These are phyloP conservation scores for Monosporascus sp. DNA, from an alignment of 2,329 filamentous ascomycete species.

Conservation along the genomic window DNA sequence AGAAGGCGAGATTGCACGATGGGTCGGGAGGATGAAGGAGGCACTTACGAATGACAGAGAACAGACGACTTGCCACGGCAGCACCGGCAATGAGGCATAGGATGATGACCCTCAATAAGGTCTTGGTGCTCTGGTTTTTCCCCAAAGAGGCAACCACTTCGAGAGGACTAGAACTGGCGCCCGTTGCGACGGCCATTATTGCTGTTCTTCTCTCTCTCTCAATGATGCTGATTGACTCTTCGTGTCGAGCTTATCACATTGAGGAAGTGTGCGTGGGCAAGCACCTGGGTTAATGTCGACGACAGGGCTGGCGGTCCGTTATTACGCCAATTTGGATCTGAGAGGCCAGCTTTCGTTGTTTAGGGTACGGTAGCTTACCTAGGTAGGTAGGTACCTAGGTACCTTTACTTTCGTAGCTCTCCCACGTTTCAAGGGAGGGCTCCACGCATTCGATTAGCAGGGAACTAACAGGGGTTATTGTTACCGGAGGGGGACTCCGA, in stretches of 20 bases:
- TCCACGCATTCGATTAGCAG: no score
- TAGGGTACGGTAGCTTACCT: no score
- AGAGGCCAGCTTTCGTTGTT: not conserved
- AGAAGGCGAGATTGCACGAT: no score
- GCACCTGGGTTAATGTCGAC: not conserved
- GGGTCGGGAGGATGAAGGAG: slow-evolving; percentile 3
- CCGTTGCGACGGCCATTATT: slow-evolving; percentile 33
- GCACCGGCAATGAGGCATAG: slow-evolving; percentile 86
- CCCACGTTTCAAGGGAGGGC: no score
- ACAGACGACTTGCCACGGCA: slow-evolving; percentile 87
- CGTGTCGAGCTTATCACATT: not conserved
- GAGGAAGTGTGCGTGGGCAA: not conserved
- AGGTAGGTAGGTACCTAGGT: no score
- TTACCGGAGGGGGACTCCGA: no score
- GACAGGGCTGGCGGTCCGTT: not conserved
- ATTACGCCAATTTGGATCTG: not conserved
- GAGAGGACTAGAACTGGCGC: slow-evolving; percentile 22
- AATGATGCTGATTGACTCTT: not conserved
- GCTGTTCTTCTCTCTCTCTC: slow-evolving; percentile 17
- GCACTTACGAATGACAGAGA: slow-evolving; percentile 91
- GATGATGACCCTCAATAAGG: slow-evolving; percentile 83
- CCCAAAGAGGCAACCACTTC: slow-evolving; percentile 61
- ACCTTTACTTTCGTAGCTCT: no score
- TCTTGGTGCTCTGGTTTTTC: slow-evolving; percentile 75
- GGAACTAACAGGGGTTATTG: no score